Conservation (phyloP, 2,329 filamentous ascomycete species). For the Fusarium mangiferae region DNA sequence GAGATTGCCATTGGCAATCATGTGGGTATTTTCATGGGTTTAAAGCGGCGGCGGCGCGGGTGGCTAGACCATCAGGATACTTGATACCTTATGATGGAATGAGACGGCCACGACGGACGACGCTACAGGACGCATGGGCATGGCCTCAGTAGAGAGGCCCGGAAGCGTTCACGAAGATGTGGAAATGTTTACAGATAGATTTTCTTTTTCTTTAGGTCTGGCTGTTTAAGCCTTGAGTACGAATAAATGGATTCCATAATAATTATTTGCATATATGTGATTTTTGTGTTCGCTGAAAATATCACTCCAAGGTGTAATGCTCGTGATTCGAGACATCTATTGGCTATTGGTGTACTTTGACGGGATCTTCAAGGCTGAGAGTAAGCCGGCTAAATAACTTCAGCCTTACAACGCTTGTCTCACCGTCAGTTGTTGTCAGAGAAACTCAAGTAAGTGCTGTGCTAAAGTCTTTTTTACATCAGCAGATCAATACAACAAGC, state of each 20-base stretch:
- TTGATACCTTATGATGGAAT: conserved; percentile 39
- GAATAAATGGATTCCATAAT: conserved; percentile 35
- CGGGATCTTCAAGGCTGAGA: neutral
- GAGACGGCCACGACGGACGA: conserved; percentile 39
- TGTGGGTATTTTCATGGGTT: conserved; percentile 46
- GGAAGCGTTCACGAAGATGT: conserved; percentile 45
- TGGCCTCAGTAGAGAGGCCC: conserved; percentile 45
- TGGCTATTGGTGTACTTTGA: no score
- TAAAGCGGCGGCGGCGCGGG: conserved; percentile 34
- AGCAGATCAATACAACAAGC: no score
- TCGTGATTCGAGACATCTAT: neutral
- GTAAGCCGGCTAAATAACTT: neutral
- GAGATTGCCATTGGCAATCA: conserved; percentile 40
- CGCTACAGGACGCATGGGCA: conserved; percentile 46
- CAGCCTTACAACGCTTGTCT: neutral
- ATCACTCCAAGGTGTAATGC: no score
- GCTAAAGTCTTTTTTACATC: neutral
- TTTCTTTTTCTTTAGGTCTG: conserved; percentile 44
- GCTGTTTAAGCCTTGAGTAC: conserved; percentile 39
- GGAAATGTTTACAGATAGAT: conserved; percentile 50
- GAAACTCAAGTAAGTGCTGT: neutral
- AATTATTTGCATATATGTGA: neutral
- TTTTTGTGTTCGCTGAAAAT: neutral
- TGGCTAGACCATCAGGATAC: conserved; percentile 43
- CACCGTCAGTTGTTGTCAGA: neutral